Conservation (phyloP, 306 rosid species). For the Begonia loranthoides region DNA sequence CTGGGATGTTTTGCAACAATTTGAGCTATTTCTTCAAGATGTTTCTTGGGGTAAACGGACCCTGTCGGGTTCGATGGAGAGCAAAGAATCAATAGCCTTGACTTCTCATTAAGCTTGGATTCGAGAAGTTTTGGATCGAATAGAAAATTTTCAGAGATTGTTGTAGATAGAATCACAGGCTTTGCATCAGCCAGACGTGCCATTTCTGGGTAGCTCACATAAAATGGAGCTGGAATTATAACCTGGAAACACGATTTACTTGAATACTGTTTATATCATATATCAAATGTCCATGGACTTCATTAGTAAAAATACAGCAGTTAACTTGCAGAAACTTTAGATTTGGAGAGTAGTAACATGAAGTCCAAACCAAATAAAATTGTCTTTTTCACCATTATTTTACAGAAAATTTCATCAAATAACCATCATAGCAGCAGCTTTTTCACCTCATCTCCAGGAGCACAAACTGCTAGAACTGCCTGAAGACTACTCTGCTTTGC, state of each 20-base stretch:
- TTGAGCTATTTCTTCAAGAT: slow-evolving; percentile 74
- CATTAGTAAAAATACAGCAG: too few relatives aligned
- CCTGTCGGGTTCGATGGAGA: slow-evolving; percentile 98
- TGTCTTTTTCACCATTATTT: too few relatives aligned
- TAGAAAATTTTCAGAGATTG: slow-evolving; percentile 55
- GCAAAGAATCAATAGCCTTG: slow-evolving; percentile 77
- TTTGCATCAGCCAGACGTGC: slow-evolving; percentile 91
- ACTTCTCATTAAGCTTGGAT: slow-evolving; percentile 57
- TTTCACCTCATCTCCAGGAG: slow-evolving; percentile 81
- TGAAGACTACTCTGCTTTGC: slow-evolving; percentile 85
- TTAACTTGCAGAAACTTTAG: too few relatives aligned
- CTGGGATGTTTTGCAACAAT: slow-evolving; percentile 88
- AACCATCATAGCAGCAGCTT: too few relatives aligned
- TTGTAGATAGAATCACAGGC: slow-evolving; percentile 75
- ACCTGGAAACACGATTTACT: slow-evolving; percentile 35
- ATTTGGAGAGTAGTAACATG: too few relatives aligned
- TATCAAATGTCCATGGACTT: too few relatives aligned
- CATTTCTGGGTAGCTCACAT: slow-evolving; percentile 97
- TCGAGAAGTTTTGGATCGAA: slow-evolving; percentile 70
- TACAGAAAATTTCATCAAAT: too few relatives aligned
- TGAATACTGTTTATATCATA: too few relatives aligned
- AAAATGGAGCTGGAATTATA: slow-evolving; percentile 89
- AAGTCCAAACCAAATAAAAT: too few relatives aligned
- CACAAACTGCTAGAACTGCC: slow-evolving; percentile 76
- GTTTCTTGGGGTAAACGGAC: slow-evolving; percentile 75